phyloP scores from a whole-genome alignment of 257 asterid genomes.

The Salvia miltiorrhiza region DNA sequence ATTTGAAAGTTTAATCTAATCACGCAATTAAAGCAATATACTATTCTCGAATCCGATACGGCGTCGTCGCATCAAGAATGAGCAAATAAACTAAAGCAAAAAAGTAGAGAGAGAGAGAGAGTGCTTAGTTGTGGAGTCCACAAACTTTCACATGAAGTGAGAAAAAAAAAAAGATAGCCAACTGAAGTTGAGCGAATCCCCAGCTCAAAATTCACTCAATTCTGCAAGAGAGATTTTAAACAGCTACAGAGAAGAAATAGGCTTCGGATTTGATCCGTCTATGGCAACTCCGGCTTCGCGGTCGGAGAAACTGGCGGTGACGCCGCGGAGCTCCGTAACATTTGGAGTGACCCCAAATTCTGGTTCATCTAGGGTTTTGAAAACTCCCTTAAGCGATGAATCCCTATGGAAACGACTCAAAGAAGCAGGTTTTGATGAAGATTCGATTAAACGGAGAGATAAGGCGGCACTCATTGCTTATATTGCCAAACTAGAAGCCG shows the following conservation, averaged over 20 bases:
- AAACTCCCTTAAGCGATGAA: conserved; percentile 72
- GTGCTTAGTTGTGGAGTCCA: conserved; percentile 39
- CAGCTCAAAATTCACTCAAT: conserved; percentile 7
- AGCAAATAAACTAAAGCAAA: background rate
- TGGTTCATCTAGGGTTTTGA: conserved; percentile 53
- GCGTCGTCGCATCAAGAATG: conserved; percentile 19
- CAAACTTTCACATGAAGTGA: conserved; percentile 21
- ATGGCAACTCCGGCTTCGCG: conserved; percentile 51
- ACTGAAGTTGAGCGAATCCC: conserved; percentile 1
- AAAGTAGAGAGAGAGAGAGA: background rate
- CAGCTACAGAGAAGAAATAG: background rate
- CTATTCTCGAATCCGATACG: conserved; percentile 10
- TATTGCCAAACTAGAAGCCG: conserved; percentile 84
- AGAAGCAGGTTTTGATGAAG: conserved; percentile 94
- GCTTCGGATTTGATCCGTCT: conserved; percentile 18
- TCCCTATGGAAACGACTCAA: conserved; percentile 74
- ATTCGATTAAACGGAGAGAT: conserved; percentile 84
- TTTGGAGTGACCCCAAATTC: conserved; percentile 38
- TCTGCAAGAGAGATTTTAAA: background rate
- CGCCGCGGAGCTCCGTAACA: conserved; percentile 44
- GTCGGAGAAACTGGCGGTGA: conserved; percentile 50
- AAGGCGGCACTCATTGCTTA: conserved; percentile 86
- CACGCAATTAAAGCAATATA: background rate
- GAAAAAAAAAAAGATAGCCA: background rate
- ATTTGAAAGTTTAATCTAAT: conserved; percentile 4